Percentiles rank a stretch among this genome's conserved stretches.
Conservation (phyloP, 306 rosid genomes). For the Nissolia schottii region DNA sequence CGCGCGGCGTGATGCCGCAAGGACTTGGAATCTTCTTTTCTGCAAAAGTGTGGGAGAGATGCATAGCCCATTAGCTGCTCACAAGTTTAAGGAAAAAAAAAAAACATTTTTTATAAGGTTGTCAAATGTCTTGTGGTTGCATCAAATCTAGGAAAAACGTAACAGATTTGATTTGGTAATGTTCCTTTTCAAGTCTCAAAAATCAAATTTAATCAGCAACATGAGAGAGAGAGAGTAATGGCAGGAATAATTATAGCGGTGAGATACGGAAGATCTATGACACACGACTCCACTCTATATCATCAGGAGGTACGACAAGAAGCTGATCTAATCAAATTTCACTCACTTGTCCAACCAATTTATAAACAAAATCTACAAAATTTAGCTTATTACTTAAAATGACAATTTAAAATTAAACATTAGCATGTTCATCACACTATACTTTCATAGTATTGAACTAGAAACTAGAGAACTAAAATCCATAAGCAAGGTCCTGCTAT, state of each 20-base stretch:
- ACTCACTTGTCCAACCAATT: not conserved
- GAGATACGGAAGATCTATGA: not conserved
- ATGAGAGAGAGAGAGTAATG: not conserved
- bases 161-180: not conserved
- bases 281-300: not conserved
- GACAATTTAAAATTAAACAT: not conserved
- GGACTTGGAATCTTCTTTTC: constrained; percentile 67
- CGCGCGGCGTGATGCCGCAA: constrained; percentile 42
- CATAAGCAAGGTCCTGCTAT: not conserved
- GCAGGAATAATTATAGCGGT: not conserved
- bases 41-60: constrained; percentile 89
- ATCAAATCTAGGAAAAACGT: not conserved
- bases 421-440: not conserved
- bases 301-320: not conserved
- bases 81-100: constrained; percentile 23
- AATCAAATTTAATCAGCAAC: not conserved
- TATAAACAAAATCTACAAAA: not conserved
- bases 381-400: not conserved
- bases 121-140: not conserved
- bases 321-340: not conserved
- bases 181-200: not conserved
- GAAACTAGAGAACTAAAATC: not conserved
- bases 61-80: constrained; percentile 76
- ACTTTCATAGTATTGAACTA: not conserved
- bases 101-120: not conserved